A percentile compares a stretch with the other conserved stretches of the same genome.
Conservation (phyloP, 805 yeast species). For the Jamesozyma gamospora region DNA sequence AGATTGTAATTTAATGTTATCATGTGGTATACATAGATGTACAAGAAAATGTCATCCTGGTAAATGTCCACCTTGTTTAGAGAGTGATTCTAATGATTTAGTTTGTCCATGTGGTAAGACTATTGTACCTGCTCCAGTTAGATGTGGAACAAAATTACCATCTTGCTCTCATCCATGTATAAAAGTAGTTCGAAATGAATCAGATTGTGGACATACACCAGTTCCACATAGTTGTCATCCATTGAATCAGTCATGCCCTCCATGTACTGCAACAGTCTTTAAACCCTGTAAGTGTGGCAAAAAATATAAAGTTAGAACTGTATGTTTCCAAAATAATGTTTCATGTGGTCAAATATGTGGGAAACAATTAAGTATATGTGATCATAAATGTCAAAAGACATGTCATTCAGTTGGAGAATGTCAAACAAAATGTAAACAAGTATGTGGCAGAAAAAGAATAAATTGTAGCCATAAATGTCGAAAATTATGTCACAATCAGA, state of each 20-base stretch:
- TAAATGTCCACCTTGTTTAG: slow-evolving; percentile 69
- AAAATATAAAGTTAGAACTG: slow-evolving; percentile 40
- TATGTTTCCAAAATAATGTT: slow-evolving; percentile 58
- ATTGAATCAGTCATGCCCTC: slow-evolving; percentile 57
- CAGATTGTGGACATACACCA: slow-evolving; percentile 60
- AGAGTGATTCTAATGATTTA: slow-evolving; percentile 69
- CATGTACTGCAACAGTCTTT: slow-evolving; percentile 54
- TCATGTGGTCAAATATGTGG: slow-evolving; percentile 65
- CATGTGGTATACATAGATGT: slow-evolving; percentile 65
- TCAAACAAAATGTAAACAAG: slow-evolving; percentile 44
- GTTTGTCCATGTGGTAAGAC: slow-evolving; percentile 77
- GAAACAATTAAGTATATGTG: slow-evolving; percentile 36
- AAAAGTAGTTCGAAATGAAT: slow-evolving; percentile 31
- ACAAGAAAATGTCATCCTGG: slow-evolving; percentile 69
- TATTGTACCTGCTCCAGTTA: slow-evolving; percentile 66
- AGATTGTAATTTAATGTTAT: slow-evolving; percentile 49
- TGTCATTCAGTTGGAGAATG: slow-evolving; percentile 58
- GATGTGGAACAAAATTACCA: slow-evolving; percentile 68
- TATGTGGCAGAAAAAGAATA: slow-evolving; percentile 43
- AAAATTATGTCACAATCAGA: slow-evolving; percentile 52
- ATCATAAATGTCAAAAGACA: slow-evolving; percentile 41
- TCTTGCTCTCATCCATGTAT: slow-evolving; percentile 58
- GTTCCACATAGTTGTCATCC: slow-evolving; percentile 70
- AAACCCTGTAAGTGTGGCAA: slow-evolving; percentile 58
- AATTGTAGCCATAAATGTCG: slow-evolving; percentile 64